phyloP scores from a whole-genome alignment of 2,329 filamentous ascomycete genomes.

The Fusarium sp. region DNA sequence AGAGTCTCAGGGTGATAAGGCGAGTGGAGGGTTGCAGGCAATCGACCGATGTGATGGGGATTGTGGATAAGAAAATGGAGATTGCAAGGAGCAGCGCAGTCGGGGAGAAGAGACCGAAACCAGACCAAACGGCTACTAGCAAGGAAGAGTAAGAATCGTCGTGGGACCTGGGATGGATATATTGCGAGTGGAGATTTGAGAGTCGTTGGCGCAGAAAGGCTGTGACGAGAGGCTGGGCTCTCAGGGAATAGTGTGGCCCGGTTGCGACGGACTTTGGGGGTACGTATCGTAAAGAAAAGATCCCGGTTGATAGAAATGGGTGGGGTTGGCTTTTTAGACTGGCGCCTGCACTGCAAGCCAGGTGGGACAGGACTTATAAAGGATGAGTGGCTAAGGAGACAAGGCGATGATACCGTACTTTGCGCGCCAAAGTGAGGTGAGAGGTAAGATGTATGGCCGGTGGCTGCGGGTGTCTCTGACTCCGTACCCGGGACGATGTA shows the following conservation, averaged over 20 bases:
- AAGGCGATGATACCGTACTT: slow-evolving; percentile 16
- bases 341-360: slow-evolving; percentile 29
- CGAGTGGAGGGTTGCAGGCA: slow-evolving; percentile 37
- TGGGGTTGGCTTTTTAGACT: slow-evolving; percentile 30
- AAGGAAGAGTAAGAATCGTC: slow-evolving; percentile 42
- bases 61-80: slow-evolving; percentile 30
- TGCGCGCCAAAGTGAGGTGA: slow-evolving; percentile 25
- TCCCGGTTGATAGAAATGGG: slow-evolving; percentile 24
- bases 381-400: slow-evolving; percentile 27
- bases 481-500: slow-evolving; percentile 25
- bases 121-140: slow-evolving; percentile 43
- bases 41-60: slow-evolving; percentile 44
- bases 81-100: slow-evolving; percentile 37
- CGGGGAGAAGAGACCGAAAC: slow-evolving; percentile 34
- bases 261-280: slow-evolving; percentile 42
- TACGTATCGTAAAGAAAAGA: slow-evolving; percentile 30
- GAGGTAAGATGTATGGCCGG: slow-evolving; percentile 15
- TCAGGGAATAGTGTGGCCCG: slow-evolving; percentile 38
- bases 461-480: slow-evolving; percentile 18
- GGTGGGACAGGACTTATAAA: slow-evolving; percentile 14
- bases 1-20: slow-evolving; percentile 43
- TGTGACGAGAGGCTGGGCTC: slow-evolving; percentile 43
- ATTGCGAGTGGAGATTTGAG: slow-evolving; percentile 45
- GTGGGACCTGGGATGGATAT: slow-evolving; percentile 41
- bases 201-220: slow-evolving; percentile 30